Evolutionary conservation across 305 asterid species (phyloP), one percentile per base, ranked within the genome.

Genomic region (Fraxinus angustifolia): DNA sequence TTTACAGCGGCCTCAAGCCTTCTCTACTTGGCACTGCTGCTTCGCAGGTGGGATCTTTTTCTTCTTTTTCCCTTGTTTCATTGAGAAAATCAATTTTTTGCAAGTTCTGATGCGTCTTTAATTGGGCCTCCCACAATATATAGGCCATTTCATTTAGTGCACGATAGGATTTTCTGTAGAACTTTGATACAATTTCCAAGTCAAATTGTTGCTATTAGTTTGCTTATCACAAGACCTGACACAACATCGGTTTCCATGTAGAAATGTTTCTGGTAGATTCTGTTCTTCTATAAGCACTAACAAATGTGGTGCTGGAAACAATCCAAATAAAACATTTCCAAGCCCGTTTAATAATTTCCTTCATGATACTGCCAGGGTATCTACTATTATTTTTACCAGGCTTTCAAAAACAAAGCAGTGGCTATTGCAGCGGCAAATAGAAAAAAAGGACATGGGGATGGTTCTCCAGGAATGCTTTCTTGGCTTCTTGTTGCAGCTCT

Each of bases 401-500:
- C 92, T 60, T 95, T 95, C 87, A 95, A 93, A 82, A 93, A 95
- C 89, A 95, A 92, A 86, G 98, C 98, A 36, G 95, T 84, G 84
- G 95, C 92, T 12, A 88, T 95, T 79, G 98, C 98, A 23, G 35
- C 68, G 50, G 88, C 85, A 42, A 92, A 93, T 82, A 87, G 87
- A 82, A 89, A 77, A 45, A 89, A 83, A 72, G 97, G 97, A 38
- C 83, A 72, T 31, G 99, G 99, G 68, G 94, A 92, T 89, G 99
- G 97, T 73, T 88, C 97, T 75, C 98, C 94, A 21, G 99, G 98
- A 82, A 86, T 93, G 93, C 87, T 93, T 73, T 90, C 98, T 58
- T 93, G 98, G 98, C 97, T 95, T 74, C 71, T 93, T 40, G 98
- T 95, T 40, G 98, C 98, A 78, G 97, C 97, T 74, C 93, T 93